A percentile compares a stretch with the other conserved stretches of the same genome.
Conservation (phyloP, 768 basidiomycete species). For the Tylopilus cervinicoccineus region DNA sequence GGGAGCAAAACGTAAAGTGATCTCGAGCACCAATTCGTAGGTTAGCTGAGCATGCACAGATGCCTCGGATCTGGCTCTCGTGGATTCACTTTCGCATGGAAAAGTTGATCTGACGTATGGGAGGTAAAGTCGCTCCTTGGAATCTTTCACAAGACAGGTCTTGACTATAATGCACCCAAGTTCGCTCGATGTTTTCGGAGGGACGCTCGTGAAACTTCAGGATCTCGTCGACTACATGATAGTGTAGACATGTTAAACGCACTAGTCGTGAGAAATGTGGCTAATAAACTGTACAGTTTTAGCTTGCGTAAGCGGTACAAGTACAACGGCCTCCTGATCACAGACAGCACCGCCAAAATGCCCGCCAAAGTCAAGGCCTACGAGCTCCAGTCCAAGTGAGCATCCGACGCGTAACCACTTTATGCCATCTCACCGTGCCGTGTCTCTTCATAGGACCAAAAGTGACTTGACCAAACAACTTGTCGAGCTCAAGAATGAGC, state of each 20-base stretch:
- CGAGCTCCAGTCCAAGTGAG: constrained; percentile 94
- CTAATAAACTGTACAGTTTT: constrained; percentile 41
- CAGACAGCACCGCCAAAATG: constrained; percentile 50
- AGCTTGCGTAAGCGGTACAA: constrained; percentile 29
- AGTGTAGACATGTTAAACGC: neutral
- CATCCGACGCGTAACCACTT: constrained; percentile 1
- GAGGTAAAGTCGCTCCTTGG: constrained; percentile 25
- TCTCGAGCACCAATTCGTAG: neutral
- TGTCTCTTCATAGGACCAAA: constrained; percentile 65
- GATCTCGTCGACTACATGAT: constrained; percentile 35
- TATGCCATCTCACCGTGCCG: neutral
- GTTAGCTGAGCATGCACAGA: constrained; percentile 42
- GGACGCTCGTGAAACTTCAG: constrained; percentile 55
- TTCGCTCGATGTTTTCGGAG: constrained; percentile 71
- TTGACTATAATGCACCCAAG: constrained; percentile 31
- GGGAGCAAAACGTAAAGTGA: constrained; percentile 74
- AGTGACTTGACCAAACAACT: constrained; percentile 96
- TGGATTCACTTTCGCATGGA: constrained; percentile 75
- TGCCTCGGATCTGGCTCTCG: constrained; percentile 74
- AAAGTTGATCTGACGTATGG: constrained; percentile 51
- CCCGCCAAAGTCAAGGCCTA: constrained; percentile 93
- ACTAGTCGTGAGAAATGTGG: constrained; percentile 36
- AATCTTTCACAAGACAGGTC: neutral
- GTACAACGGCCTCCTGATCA: constrained; percentile 32
- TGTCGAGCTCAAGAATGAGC: constrained; percentile 91